Conservation (phyloP, 2,329 filamentous ascomycete species). For the Alternaria tenuissima region DNA sequence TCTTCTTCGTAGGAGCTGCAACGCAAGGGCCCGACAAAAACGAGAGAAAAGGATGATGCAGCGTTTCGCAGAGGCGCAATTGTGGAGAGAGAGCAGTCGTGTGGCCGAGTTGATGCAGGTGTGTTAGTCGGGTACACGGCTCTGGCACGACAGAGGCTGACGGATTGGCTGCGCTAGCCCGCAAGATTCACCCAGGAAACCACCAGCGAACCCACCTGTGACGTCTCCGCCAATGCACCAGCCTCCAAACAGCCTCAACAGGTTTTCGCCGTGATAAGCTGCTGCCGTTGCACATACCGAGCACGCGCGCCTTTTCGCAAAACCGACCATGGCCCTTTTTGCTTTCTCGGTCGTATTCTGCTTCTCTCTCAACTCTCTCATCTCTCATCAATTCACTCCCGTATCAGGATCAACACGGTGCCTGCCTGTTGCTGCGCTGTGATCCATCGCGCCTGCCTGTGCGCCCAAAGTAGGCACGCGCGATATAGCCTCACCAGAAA, state of each 20-base stretch:
- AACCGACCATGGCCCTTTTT: not conserved
- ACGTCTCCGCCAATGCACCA: constrained; percentile 20
- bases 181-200: constrained; percentile 18
- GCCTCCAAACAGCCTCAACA: constrained; percentile 16
- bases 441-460: constrained; percentile 4
- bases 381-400: not conserved
- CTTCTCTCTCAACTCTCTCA: not conserved
- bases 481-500: constrained; percentile 4
- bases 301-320: not conserved
- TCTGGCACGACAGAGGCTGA: constrained; percentile 25
- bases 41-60: not conserved
- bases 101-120: constrained; percentile 8
- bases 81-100: not conserved
- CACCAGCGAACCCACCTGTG: constrained; percentile 16
- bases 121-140: constrained; percentile 18
- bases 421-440: constrained; percentile 7
- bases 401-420: not conserved
- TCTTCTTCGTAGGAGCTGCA: constrained; percentile 6
- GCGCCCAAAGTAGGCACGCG: constrained; percentile 1
- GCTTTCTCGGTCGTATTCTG: not conserved
- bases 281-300: not conserved
- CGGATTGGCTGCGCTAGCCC: constrained; percentile 15
- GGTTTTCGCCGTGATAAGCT: constrained; percentile 14
- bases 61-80: constrained; percentile 7
- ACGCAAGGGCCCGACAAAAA: not conserved